Percentiles rank a stretch among this genome's conserved stretches.
Conservation (phyloP, 1,139 yeast species). For the Kodamaea sp. region DNA sequence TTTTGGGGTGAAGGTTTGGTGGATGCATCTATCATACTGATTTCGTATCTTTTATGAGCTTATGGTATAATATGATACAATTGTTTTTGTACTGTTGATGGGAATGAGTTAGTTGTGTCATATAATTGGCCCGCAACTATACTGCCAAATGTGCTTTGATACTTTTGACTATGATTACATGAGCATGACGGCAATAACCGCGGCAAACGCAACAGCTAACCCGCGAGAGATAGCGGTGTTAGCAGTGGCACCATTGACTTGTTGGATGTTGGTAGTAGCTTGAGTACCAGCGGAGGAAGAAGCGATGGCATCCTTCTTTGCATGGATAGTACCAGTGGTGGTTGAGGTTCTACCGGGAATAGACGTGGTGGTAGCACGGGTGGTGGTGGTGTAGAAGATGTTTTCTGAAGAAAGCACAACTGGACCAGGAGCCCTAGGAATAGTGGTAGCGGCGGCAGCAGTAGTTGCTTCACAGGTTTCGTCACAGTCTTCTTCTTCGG, state of each 20-base stretch:
- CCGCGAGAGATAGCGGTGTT: constrained; percentile 2
- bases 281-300: constrained; percentile 6
- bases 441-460: constrained; percentile 5
- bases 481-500: constrained; percentile 38
- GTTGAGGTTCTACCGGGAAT: constrained; percentile 7
- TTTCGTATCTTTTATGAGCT: neutral
- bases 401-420: constrained; percentile 1
- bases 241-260: constrained; percentile 6
- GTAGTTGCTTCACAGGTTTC: constrained; percentile 4
- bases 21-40: neutral
- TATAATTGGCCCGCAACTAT: constrained; percentile 24
- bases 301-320: constrained; percentile 2
- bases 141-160: constrained; percentile 4
- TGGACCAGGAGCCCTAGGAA: too few species aligned
- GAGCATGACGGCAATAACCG: constrained; percentile 15
- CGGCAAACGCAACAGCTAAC: constrained; percentile 10
- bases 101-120: too few species aligned
- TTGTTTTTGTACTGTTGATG: too few species aligned
- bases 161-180: constrained; percentile 9
- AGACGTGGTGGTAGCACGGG: constrained; percentile 9
- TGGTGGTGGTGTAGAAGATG: constrained; percentile 4
- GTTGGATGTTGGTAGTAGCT: constrained; percentile 5
- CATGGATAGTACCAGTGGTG: neutral
- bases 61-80: neutral
- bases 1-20: constrained; percentile 1